Conservation (phyloP, 345 rosid species). For the Eucalyptus sideroxylon region DNA sequence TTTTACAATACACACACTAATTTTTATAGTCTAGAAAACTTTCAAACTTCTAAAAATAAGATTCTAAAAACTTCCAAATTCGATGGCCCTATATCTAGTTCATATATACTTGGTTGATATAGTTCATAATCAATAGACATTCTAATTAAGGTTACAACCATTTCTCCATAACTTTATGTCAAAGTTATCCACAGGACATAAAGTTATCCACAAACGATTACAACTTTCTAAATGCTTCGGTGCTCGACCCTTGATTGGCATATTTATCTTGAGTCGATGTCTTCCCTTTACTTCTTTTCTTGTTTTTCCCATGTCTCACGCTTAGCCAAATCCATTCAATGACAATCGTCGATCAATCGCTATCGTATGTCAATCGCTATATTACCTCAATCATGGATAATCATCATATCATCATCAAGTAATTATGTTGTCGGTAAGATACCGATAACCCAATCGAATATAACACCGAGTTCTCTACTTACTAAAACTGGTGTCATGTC, state of each 20-base stretch:
- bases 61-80: too few relatives aligned
- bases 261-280: background rate
- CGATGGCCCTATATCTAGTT: too few relatives aligned
- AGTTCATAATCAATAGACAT: background rate
- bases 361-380: background rate
- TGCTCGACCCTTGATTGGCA: background rate
- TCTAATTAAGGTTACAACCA: background rate
- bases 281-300: background rate
- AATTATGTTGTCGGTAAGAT: background rate
- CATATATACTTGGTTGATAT: too few relatives aligned
- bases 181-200: background rate
- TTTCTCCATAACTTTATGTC: background rate
- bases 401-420: background rate
- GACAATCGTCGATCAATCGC: background rate
- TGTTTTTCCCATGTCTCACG: background rate
- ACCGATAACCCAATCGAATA: background rate
- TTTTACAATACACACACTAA: background rate
- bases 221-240: rapidly evolving
- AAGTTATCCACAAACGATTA: background rate
- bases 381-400: background rate
- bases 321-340: background rate
- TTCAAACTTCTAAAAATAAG: too few relatives aligned
- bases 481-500: background rate
- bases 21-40: background rate
- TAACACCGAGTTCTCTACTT: background rate